Conservation (phyloP, 2,329 filamentous ascomycete genomes). For the Colletotrichum melonis region DNA sequence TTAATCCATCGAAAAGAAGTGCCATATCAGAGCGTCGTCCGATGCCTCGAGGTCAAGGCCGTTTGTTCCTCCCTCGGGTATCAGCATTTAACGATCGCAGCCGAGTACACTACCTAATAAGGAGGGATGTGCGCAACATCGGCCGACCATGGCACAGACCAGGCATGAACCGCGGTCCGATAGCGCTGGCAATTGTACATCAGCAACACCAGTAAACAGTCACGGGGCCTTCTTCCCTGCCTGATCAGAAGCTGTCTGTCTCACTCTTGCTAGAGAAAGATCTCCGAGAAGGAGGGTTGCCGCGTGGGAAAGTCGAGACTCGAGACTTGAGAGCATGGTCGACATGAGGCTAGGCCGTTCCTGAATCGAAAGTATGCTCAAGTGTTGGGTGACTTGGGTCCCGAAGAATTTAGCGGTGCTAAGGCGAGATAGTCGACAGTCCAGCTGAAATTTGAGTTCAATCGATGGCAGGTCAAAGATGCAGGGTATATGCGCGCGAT, state of each 20-base stretch:
- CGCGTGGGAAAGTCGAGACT: neutral
- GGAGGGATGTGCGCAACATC: neutral
- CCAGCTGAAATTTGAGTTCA: constrained; percentile 8
- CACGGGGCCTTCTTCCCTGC: neutral
- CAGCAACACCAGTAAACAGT: neutral
- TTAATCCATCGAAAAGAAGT: neutral
- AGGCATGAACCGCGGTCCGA: neutral
- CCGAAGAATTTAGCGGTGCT: neutral
- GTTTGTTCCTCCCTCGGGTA: neutral
- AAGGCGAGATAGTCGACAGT: neutral
- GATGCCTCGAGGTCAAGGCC: neutral
- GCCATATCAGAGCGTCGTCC: neutral
- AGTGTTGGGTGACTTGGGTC: neutral
- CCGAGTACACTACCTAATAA: neutral
- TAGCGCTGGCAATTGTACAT: neutral
- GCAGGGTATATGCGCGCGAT: neutral
- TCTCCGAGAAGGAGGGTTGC: neutral
- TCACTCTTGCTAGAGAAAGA: neutral
- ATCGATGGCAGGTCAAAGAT: neutral
- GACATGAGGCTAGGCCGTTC: neutral
- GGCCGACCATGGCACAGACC: neutral
- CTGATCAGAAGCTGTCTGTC: neutral
- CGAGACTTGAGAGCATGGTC: neutral
- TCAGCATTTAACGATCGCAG: neutral
- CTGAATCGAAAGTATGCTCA: neutral